Conservation (phyloP, 345 rosid genomes). For the Melaleuca quinquenervia region DNA sequence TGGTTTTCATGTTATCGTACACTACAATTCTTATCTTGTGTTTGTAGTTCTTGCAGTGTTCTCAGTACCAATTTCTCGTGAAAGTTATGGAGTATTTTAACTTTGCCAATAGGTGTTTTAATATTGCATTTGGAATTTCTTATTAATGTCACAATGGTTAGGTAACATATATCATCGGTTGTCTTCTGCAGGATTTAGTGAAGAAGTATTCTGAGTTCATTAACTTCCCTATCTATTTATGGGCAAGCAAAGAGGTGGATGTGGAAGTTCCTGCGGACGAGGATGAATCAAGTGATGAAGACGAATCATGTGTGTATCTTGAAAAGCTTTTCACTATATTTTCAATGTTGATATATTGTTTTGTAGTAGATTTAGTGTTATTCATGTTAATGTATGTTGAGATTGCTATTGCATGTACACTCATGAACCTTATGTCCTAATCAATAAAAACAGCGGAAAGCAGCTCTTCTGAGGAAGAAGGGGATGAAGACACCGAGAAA, state of each 20-base stretch:
- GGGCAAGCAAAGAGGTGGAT: conserved; percentile 96
- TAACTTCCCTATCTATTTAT: conserved; percentile 81
- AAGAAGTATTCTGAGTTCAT: conserved; percentile 96
- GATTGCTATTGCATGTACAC: neutral
- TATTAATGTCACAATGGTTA: neutral
- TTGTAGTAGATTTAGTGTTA: neutral
- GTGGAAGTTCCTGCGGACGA: conserved; percentile 86
- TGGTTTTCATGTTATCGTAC: neutral
- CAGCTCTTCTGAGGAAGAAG: conserved; percentile 49
- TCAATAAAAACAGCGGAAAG: conserved; percentile 29
- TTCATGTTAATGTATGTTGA: neutral
- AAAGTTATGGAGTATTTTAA: neutral
- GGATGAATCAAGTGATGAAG: conserved; percentile 75
- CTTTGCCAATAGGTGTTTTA: neutral
- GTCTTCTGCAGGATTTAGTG: conserved; percentile 67
- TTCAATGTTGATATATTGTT: neutral
- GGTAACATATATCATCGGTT: neutral
- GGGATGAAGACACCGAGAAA: conserved; percentile 48
- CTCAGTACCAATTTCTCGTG: neutral
- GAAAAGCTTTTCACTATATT: neutral
- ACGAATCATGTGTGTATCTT: conserved; percentile 44
- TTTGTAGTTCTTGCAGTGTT: neutral
- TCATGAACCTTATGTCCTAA: neutral
- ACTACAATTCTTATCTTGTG: neutral
- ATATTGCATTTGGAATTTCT: neutral